Evolutionary conservation across 2,329 filamentous ascomycete genomes (phyloP), one percentile per base, ranked within the genome.

Genomic region (Thermoascus crustaceus): DNA sequence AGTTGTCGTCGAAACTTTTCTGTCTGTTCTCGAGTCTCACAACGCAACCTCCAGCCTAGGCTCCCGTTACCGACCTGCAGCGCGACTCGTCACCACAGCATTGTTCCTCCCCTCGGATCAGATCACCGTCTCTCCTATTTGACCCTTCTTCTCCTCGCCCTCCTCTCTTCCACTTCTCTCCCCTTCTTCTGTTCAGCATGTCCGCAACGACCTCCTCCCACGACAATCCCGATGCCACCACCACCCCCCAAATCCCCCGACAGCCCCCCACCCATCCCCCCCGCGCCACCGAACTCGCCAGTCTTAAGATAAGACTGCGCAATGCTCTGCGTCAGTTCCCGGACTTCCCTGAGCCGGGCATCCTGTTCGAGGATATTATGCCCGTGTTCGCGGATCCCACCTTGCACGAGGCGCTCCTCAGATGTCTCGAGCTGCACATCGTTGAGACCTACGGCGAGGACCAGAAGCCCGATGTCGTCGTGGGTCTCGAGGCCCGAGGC

Each of bases 341-440:
- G 55, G 86, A 96, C 72, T 96, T 95, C 69, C 89, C 89, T 40
- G 80, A 82, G 47, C 80, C 83, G 30, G 89, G 91, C 61, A 89
- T 98, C 58, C 74, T 94, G 54, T 98, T 98, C 66, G 86, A 95
- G 69, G 91, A 98, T 61, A 96, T 98, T 66, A 81, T 98, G 64
- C 91, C 91, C 42, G 81, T 96, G 58, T 96, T 98, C 71, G 79
- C 85, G 60, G 75, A 86, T 56, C 78, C 80, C 37, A 57, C 62
- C 34, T 72, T 84, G 42, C 89, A 95, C 67, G 71, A 75, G 49
- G 73, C 78, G 37, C 80, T 98, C 40, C 71, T 95, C 60, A 76
- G 80, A 53, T 85, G 86, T 32, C 82, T 96, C 49, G 84, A 94
- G 64, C 72, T 95, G 43, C 82, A 94, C 62, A 73, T 94, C 45